phyloP scores from a whole-genome alignment of 306 rosid genomes.

The Prunus campanulata region DNA sequence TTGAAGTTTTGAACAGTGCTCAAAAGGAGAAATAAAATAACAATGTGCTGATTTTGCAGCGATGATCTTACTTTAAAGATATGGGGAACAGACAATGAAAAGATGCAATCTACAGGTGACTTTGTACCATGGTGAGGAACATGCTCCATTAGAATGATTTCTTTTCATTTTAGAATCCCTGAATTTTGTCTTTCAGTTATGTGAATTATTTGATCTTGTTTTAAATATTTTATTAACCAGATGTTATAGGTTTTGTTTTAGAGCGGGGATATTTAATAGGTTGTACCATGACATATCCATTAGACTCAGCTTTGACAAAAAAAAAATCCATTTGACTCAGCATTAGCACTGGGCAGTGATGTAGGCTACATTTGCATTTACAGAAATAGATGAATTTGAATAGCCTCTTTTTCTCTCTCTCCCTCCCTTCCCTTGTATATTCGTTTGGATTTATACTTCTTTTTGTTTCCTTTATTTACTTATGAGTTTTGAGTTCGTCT shows the following conservation, averaged over 20 bases:
- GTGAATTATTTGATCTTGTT: neutral
- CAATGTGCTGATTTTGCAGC: constrained; percentile 42
- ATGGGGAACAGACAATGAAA: constrained; percentile 68
- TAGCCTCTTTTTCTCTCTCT: neutral
- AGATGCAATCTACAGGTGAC: constrained; percentile 56
- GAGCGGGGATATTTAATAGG: neutral
- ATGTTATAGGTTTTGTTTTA: neutral
- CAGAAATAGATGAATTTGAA: no score
- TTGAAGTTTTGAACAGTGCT: neutral
- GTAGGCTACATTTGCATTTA: no score
- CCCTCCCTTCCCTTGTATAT: no score
- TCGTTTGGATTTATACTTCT: neutral
- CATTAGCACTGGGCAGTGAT: no score
- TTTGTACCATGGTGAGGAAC: constrained; percentile 71
- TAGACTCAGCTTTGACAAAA: no score
- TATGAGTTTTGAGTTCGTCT: no score
- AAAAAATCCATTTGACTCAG: no score
- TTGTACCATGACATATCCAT: neutral
- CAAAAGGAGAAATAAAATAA: neutral
- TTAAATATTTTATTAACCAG: neutral
- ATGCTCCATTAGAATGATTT: neutral
- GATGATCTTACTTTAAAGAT: constrained; percentile 87
- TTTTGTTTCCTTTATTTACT: neutral
- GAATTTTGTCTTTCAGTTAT: neutral
- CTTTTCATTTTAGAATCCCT: neutral